phyloP scores from a whole-genome alignment of 2,329 filamentous ascomycete genomes.

The Elsinoe perseae region DNA sequence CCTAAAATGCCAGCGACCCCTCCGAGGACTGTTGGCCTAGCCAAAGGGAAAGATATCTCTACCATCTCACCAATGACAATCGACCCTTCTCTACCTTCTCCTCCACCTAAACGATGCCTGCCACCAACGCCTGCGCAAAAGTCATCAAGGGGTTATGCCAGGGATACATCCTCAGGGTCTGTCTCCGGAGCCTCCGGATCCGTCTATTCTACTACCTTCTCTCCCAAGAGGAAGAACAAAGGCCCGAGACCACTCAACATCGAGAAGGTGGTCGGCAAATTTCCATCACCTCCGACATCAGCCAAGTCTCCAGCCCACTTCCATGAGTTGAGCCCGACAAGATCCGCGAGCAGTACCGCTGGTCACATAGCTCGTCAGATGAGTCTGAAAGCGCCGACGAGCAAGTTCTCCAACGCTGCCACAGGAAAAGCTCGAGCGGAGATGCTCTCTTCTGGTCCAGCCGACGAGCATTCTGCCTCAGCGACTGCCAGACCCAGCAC shows the following conservation, averaged over 20 bases:
- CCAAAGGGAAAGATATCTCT: neutral
- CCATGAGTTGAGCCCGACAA: neutral
- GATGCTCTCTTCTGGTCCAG: neutral
- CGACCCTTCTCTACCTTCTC: conserved; percentile 25
- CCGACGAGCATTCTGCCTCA: neutral
- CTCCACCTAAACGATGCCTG: conserved; percentile 27
- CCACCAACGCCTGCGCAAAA: conserved; percentile 27
- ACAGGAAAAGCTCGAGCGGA: neutral
- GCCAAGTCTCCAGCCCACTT: neutral
- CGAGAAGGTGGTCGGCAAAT: neutral
- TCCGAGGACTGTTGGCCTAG: neutral
- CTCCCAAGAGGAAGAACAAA: neutral
- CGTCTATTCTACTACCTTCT: neutral
- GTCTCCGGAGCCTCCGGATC: neutral
- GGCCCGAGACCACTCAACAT: conserved; percentile 14
- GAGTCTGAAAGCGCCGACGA: conserved; percentile 16
- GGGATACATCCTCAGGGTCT: neutral
- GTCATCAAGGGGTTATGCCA: too few species aligned
- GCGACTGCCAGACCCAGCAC: neutral
- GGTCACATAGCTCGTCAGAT: neutral
- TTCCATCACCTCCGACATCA: neutral
- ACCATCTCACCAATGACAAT: conserved; percentile 9
- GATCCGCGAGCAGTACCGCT: neutral
- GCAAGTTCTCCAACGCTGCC: neutral
- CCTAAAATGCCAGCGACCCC: neutral